These are phyloP conservation scores for Rhodotorula babjevae DNA, from an alignment of 768 basidiomycete genomes.

Conservation along the genomic window DNA sequence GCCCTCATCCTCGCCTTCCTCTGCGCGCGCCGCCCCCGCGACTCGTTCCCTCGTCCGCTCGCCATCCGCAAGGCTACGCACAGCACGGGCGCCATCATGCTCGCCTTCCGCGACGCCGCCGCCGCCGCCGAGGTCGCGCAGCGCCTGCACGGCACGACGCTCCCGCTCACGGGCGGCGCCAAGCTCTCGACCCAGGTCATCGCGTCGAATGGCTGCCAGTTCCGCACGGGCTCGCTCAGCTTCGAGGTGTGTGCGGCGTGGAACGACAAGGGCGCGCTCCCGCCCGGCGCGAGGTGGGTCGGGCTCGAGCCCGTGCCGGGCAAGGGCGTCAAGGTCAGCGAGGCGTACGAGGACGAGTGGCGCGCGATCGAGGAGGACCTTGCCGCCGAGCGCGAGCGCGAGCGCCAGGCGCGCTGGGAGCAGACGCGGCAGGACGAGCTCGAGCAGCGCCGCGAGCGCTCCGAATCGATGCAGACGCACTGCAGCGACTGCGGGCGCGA, in stretches of 20 bases:
- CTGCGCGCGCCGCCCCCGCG: too few relatives aligned
- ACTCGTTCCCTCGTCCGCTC: background rate
- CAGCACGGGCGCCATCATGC: background rate
- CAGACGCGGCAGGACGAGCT: background rate
- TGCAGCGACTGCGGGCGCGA: too few relatives aligned
- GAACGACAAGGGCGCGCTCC: background rate
- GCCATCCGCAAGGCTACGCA: background rate
- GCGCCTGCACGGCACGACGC: background rate
- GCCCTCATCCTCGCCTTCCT: background rate
- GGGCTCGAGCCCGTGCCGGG: too few relatives aligned
- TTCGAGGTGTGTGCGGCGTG: background rate
- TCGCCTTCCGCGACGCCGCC: background rate
- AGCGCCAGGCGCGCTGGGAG: background rate
- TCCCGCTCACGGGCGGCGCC: background rate
- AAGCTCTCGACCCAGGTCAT: background rate
- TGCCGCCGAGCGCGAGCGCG: too few relatives aligned
- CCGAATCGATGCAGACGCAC: too few relatives aligned
- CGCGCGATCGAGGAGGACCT: background rate
- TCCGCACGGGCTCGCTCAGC: background rate
- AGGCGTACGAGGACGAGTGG: background rate
- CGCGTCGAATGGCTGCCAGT: background rate
- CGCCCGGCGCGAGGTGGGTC: background rate
- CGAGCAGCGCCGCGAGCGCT: too few relatives aligned
- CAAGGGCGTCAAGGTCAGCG: background rate
- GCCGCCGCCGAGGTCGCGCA: background rate